Base-by-base conservation (phyloP, 2,329 filamentous ascomycete genomes). In the Colletotrichum limetticola region DNA sequence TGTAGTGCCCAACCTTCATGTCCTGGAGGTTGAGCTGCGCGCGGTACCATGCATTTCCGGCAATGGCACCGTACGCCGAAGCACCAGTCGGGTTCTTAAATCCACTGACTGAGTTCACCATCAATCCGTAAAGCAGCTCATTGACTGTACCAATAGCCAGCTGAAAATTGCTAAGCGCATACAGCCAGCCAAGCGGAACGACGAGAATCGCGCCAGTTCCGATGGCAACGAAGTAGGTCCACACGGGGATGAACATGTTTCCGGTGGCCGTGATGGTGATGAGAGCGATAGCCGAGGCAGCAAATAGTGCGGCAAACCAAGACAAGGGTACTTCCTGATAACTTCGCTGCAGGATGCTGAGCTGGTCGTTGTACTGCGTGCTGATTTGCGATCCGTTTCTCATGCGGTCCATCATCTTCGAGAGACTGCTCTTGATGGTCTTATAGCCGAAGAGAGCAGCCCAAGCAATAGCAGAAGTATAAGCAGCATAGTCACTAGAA, bases 1-100 rank as follows among this genome's bases (percentile, higher is more conserved):
- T 83, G 68, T 83, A 83, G 63, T 83, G 82, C 1, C 82, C 85
- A 14, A 87, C 78, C 68, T 86, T 87, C 56, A 86, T 77, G 71
- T 86, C 85, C 58, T 91, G 89, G 0, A 91, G 82, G 83, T 90
- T 89, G 26, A 86, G 84, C 74, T 89, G 87, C 0, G 88, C 87
- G 19, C 88, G 80, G 70, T 90, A 91, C 90, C 90, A 91, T 2
- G 89, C 88, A 66, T 91, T 88, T 14, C 90, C 90, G 1, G 89
- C 89, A 19, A 91, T 90, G 11, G 87, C 81, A 8, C 89, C 87
- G 75, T 91, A 91, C 0, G 87, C 83, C 5, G 87, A 88, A 1
- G 89, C 89, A 2, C 90, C 90, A 7, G 86, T 85, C 1, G 90
- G 90, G 74, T 91, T 90, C 71, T 87, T 88, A 46, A 65, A 72